Base-by-base conservation (phyloP, 2,329 filamentous ascomycete species). In the Aureobasidium sp. region DNA sequence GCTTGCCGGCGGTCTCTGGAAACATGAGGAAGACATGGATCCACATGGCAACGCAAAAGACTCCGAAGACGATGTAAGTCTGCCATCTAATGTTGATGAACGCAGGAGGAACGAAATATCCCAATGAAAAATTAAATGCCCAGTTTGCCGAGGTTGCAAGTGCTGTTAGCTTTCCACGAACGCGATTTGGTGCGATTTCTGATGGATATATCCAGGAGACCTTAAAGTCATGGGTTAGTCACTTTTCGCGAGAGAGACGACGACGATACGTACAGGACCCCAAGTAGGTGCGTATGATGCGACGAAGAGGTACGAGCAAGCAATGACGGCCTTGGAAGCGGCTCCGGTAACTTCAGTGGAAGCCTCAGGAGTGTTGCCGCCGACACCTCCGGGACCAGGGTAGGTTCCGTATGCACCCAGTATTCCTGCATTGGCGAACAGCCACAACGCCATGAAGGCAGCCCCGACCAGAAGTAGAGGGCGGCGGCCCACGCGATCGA, bases 401-500 rank as follows among this genome's bases (percentile, higher is more conserved):
- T 65, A 59, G 37, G 79, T 71, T 39, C 86, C 86, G 63, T 85
- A 83, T 30, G 76, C 74, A 11, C 84, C 85, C 69, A 87, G 82
- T 1, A 89, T 75, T 10, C 80, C 81, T 27, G 84, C 85, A 39
- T 83, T 84, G 64, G 83, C 79, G 69, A 86, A 86, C 59, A 88
- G 75, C 75, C 81, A 86, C 6, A 77, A 78, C 71, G 71, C 71
- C 87, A 90, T 90, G 50, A 88, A 74, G 29, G 81, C 74, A 6
- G 86, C 82, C 52, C 87, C 88, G 30, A 85, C 69, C n/a, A 90
- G 77, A 39, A 90, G 78, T 5, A 86, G 83, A 1, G 77, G 78
- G 47, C 88, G 88, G 65, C 89, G 88, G 50, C 90, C 90, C 85
- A 87, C 90, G 61, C 80, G 79, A 67, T 94, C 89, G 67, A 92